A percentile compares a stretch with the other conserved stretches of the same genome.
Evolutionary conservation across 2,329 filamentous ascomycete genomes (phyloP).

Genomic region (Sporothrix curviconia): DNA sequence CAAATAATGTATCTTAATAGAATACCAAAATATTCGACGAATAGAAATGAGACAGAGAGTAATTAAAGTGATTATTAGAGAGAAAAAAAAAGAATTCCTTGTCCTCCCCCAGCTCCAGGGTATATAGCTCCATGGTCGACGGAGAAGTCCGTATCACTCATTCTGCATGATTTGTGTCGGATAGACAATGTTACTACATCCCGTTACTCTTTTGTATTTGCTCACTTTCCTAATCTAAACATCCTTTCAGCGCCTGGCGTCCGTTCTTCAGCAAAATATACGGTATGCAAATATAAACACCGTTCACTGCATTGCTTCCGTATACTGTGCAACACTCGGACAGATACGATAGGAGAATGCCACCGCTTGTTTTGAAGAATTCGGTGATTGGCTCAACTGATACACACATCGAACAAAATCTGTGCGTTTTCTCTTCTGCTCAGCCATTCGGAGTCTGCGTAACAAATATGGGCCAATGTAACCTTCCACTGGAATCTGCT

Average conservation of each 20-base stretch:
- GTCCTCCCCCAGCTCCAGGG: neutral
- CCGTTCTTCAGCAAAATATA: too few species aligned
- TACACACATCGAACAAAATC: too few species aligned
- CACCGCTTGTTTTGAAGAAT: too few species aligned
- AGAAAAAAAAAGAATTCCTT: neutral
- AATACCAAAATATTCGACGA: neutral
- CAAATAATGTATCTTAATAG: too few species aligned
- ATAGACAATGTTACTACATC: neutral
- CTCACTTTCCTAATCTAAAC: neutral
- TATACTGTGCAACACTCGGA: neutral
- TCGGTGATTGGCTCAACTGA: too few species aligned
- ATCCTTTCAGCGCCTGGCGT: too few species aligned
- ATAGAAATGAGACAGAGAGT: neutral
- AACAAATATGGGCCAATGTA: too few species aligned
- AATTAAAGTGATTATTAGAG: neutral
- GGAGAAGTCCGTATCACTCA: neutral
- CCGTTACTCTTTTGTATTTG: neutral
- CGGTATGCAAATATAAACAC: neutral
- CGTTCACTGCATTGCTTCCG: slow-evolving; percentile 1
- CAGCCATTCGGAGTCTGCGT: too few species aligned
- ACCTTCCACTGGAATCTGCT: too few species aligned
- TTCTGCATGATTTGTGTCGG: neutral
- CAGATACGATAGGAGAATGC: neutral
- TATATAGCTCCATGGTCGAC: neutral
- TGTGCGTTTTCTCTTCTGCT: too few species aligned